Evolutionary conservation across 2,329 filamentous ascomycete genomes (phyloP), one percentile per base, ranked within the genome.

Genomic region (Lachnellula cervina): DNA sequence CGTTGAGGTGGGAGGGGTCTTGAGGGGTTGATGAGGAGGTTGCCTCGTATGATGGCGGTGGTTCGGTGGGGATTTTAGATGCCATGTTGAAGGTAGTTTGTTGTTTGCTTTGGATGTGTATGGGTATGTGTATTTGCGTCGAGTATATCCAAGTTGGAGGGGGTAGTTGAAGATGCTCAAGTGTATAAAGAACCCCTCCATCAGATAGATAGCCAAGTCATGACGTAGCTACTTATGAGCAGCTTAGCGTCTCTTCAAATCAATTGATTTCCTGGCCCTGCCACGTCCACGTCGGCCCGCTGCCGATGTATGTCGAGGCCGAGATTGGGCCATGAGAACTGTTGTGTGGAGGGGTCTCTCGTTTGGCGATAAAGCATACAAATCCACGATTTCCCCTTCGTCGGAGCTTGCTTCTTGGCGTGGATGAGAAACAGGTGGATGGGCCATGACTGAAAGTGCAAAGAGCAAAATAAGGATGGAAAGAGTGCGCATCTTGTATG

Each of bases 11-110:
- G 57, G 53, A 32, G 25, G 51, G 56, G 14, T 49, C 44, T 56
- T 56, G 65, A 62, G 25, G 57, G 16, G 28, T 23, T 45, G 50
- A 46, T 13, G 19, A 32, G 23, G 46, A 14, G 42, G 19, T 47
- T 37, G 35, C 17, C 14, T 66, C 65, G 55, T 74, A 74, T 0
- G 72, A 67, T 35, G 73, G 72, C 19, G 72, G 73, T 6, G 69
- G 62, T 21, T 59, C 59, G 2, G 52, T 48, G 42, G 61, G 52
- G 35, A 48, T 55, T 51, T 48, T 52, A 19, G 25, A 52, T 47
- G 42, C 23, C 3, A 46, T 38, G 25, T n/a, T 34, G 52, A 38
- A 9, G 17, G 16, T 13, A 25, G 32, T 37, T 43, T n/a, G n/a
- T n/a, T n/a, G n/a, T n/a, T n/a, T n/a, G n/a, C n/a, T n/a, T n/a